Conservation (phyloP, 2,329 filamentous ascomycete genomes). For the Xylariales sp. region DNA sequence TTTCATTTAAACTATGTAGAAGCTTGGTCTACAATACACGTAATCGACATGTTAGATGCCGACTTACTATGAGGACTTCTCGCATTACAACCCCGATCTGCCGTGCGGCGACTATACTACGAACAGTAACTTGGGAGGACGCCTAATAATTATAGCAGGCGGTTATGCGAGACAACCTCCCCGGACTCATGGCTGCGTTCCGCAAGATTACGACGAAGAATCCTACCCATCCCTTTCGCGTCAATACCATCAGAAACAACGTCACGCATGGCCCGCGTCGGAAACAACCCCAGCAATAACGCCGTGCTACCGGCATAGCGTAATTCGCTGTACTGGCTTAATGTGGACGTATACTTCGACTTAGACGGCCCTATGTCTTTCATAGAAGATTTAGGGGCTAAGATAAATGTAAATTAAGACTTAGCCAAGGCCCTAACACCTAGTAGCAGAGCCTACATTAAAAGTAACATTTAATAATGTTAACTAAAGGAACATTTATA, state of each 20-base stretch:
- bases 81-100: slow-evolving; percentile 7
- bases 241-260: slow-evolving; percentile 11
- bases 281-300: too few relatives aligned
- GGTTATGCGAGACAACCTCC: not conserved
- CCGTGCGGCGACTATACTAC: not conserved
- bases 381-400: not conserved
- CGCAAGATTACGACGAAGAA: slow-evolving; percentile 1
- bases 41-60: not conserved
- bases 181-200: slow-evolving; percentile 8
- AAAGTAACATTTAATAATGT: slow-evolving; percentile 61
- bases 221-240: not conserved
- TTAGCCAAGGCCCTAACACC: slow-evolving; percentile 21
- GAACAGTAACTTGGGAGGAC: slow-evolving; percentile 11
- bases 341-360: not conserved
- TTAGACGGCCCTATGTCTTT: too few relatives aligned
- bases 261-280: not conserved
- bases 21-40: too few relatives aligned
- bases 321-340: too few relatives aligned
- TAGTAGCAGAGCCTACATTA: slow-evolving; percentile 57
- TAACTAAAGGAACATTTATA: slow-evolving; percentile 52
- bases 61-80: slow-evolving; percentile 11
- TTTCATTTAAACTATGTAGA: too few relatives aligned
- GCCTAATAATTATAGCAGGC: slow-evolving; percentile 3
- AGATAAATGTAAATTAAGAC: not conserved
- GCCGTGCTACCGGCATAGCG: too few relatives aligned